These are phyloP conservation scores for Mesembryanthemum crystallinum DNA, from an alignment of 148 eudicot species.

Conservation along the genomic window DNA sequence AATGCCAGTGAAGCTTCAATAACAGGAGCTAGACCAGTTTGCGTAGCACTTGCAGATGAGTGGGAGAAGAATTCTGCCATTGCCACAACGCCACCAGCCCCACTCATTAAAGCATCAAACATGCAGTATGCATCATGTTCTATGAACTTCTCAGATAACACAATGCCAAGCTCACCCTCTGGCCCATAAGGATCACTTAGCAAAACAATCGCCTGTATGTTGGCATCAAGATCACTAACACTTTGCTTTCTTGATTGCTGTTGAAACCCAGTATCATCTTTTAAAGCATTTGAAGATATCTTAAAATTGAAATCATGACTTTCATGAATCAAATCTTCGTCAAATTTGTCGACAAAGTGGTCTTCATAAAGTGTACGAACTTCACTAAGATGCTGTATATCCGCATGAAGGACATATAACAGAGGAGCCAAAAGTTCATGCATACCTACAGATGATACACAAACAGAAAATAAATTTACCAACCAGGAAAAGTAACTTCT, in stretches of 20 bases:
- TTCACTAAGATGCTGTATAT: constrained; percentile 65
- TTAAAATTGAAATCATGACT: constrained; percentile 67
- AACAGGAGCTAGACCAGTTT: constrained; percentile 64
- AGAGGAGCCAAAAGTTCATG: constrained; percentile 96
- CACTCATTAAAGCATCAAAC: constrained; percentile 95
- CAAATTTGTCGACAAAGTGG: constrained; percentile 87
- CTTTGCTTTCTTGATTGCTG: constrained; percentile 37
- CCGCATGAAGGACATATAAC: constrained; percentile 81
- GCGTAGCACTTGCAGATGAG: constrained; percentile 44
- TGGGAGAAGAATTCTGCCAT: constrained; percentile 87
- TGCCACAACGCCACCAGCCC: constrained; percentile 69
- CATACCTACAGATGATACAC: constrained; percentile 62
- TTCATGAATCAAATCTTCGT: constrained; percentile 64
- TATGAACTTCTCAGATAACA: constrained; percentile 82
- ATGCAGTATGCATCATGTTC: constrained; percentile 93
- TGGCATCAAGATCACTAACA: constrained; percentile 66
- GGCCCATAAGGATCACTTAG: constrained; percentile 95
- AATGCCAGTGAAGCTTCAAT: constrained; percentile 90
- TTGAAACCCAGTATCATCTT: constrained; percentile 42
- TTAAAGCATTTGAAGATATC: constrained; percentile 42
- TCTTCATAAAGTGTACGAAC: constrained; percentile 70
- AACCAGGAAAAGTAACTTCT: neutral
- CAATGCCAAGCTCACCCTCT: constrained; percentile 93
- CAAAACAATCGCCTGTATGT: constrained; percentile 56
- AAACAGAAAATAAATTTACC: neutral